Percentiles rank a stretch among this genome's conserved stretches.
These are phyloP conservation scores for Teratosphaeria pseudoeucalypti DNA, from an alignment of 2,329 filamentous ascomycete genomes.

Conservation along the genomic window DNA sequence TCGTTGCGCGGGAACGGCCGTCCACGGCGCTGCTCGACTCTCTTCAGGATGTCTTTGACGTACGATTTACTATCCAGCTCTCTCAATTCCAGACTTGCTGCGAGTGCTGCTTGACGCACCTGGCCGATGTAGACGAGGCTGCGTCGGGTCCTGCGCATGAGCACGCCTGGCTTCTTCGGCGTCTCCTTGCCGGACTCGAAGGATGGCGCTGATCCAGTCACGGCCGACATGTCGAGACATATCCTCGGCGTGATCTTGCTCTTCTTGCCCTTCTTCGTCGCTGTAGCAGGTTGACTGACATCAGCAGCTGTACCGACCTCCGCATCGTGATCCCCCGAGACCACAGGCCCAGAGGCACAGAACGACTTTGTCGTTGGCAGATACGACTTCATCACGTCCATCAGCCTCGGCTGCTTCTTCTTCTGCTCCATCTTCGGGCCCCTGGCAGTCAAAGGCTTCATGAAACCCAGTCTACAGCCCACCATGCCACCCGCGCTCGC, in stretches of 20 bases:
- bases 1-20: background rate
- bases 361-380: background rate
- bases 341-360: background rate
- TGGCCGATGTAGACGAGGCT: background rate
- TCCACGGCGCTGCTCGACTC: background rate
- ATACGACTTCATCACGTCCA: background rate
- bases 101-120: background rate
- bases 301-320: background rate
- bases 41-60: background rate
- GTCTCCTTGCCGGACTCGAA: background rate
- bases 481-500: background rate
- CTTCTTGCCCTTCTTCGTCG: background rate
- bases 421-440: background rate
- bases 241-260: background rate
- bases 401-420: background rate
- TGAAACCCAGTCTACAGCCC: background rate
- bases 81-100: background rate
- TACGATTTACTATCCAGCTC: background rate
- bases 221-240: background rate
- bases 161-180: background rate
- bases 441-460: background rate
- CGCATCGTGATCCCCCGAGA: background rate
- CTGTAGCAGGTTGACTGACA: background rate
- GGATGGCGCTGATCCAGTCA: background rate
- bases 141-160: background rate